Conservation (phyloP, 2,329 filamentous ascomycete species). For the Epichloe sp. region DNA sequence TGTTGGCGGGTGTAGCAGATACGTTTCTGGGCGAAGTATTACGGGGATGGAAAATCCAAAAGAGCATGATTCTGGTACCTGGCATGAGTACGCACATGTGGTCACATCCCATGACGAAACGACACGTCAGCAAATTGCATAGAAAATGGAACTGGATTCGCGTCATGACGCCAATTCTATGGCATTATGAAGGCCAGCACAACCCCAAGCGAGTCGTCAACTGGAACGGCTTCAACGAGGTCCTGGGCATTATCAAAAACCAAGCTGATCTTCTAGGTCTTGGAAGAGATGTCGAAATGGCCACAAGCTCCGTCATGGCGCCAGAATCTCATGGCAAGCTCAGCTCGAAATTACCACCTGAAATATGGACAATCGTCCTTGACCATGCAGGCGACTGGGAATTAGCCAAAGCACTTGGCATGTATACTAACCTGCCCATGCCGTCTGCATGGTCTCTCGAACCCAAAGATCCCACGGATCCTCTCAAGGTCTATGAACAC, state of each 20-base stretch:
- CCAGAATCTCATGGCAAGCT: slow-evolving; percentile 19
- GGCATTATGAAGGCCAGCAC: slow-evolving; percentile 53
- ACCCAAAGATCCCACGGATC: slow-evolving; percentile 47
- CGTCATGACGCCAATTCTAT: slow-evolving; percentile 68
- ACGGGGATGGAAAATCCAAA: slow-evolving; percentile 75
- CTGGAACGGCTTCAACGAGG: slow-evolving; percentile 55
- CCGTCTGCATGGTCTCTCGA: slow-evolving; percentile 56
- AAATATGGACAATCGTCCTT: slow-evolving; percentile 82
- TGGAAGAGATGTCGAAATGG: slow-evolving; percentile 54
- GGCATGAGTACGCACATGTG: slow-evolving; percentile 85
- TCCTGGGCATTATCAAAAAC: slow-evolving; percentile 64
- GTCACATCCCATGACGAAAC: slow-evolving; percentile 80
- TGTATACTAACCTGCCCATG: slow-evolving; percentile 64
- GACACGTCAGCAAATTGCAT: slow-evolving; percentile 72
- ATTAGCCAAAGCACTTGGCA: slow-evolving; percentile 63
- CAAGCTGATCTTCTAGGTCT: slow-evolving; percentile 64
- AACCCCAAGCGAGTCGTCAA: slow-evolving; percentile 39
- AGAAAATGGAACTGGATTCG: slow-evolving; percentile 80
- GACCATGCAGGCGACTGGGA: slow-evolving; percentile 86
- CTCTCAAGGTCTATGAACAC: slow-evolving; percentile 58
- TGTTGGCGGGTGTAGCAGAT: slow-evolving; percentile 74
- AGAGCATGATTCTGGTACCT: slow-evolving; percentile 72
- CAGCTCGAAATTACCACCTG: slow-evolving; percentile 53
- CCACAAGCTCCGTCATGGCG: slow-evolving; percentile 26
- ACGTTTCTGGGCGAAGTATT: slow-evolving; percentile 70